Conservation (phyloP, 352 stramenopile species). For the Globisporangium rhizosaccharum region DNA sequence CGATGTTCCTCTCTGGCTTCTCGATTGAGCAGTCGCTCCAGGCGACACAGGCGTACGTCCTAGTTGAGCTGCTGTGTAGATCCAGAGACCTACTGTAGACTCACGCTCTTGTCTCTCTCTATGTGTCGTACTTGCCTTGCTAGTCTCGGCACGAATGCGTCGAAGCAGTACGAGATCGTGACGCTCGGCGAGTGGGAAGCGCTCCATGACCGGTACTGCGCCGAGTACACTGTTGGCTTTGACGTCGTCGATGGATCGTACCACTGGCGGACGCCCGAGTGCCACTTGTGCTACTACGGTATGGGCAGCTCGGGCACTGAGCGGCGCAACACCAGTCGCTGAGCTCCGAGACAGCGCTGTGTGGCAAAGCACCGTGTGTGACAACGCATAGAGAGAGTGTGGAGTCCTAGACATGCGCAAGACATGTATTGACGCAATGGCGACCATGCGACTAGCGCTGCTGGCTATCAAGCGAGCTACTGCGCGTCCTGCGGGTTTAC, state of each 20-base stretch:
- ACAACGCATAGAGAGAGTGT: neutral
- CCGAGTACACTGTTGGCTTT: conserved; percentile 79
- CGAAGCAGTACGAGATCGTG: conserved; percentile 84
- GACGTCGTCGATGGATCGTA: conserved; percentile 75
- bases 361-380: neutral
- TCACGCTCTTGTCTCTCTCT: neutral
- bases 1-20: conserved; percentile 82
- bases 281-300: conserved; percentile 73
- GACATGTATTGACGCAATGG: neutral
- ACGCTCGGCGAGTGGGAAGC: conserved; percentile 77
- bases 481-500: conserved; percentile 3
- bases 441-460: no score
- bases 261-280: conserved; percentile 79
- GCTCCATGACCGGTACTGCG: conserved; percentile 70
- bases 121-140: neutral
- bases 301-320: conserved; percentile 37
- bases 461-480: conserved; percentile 2
- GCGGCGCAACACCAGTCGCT: conserved; percentile 44
- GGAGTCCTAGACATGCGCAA: neutral
- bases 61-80: no score
- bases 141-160: conserved; percentile 44
- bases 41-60: conserved; percentile 60
- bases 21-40: conserved; percentile 74
- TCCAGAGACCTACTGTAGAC: neutral
- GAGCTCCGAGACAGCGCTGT: neutral